These are phyloP conservation scores for Colletotrichum sp. DNA, from an alignment of 2,329 filamentous ascomycete species.

Conservation along the genomic window DNA sequence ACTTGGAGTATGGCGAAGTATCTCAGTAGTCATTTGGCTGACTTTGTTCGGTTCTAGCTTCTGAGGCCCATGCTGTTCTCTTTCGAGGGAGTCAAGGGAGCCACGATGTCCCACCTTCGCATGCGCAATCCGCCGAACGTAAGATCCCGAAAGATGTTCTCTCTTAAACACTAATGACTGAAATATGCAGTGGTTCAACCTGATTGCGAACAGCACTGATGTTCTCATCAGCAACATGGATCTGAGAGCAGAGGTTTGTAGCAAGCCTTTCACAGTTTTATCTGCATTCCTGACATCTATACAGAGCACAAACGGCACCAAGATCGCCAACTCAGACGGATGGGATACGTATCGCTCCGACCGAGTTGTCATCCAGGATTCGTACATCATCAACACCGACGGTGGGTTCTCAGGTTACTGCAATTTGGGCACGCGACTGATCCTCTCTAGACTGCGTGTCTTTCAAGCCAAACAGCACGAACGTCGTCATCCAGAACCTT, in stretches of 20 bases:
- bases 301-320: conserved; percentile 54
- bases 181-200: conserved; percentile 45
- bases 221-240: conserved; percentile 68
- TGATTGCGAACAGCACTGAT: conserved; percentile 69
- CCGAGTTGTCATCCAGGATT: conserved; percentile 72
- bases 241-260: conserved; percentile 41
- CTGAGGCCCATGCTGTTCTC: conserved; percentile 12
- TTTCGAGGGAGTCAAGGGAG: conserved; percentile 3
- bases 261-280: not conserved
- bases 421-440: not conserved
- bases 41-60: not conserved
- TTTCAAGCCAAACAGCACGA: conserved; percentile 76
- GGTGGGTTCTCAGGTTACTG: conserved; percentile 24
- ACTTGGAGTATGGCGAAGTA: not conserved
- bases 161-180: not conserved
- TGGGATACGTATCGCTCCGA: conserved; percentile 62
- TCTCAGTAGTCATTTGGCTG: not conserved
- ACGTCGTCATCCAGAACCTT: conserved; percentile 71
- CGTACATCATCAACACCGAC: conserved; percentile 67
- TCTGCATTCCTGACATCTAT: conserved; percentile 29
- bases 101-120: conserved; percentile 17
- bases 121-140: conserved; percentile 59
- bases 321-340: conserved; percentile 66
- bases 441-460: conserved; percentile 61
- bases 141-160: not conserved